Evolutionary conservation across 2,329 filamentous ascomycete genomes (phyloP).

Genomic region (Colletotrichum tabaci): DNA sequence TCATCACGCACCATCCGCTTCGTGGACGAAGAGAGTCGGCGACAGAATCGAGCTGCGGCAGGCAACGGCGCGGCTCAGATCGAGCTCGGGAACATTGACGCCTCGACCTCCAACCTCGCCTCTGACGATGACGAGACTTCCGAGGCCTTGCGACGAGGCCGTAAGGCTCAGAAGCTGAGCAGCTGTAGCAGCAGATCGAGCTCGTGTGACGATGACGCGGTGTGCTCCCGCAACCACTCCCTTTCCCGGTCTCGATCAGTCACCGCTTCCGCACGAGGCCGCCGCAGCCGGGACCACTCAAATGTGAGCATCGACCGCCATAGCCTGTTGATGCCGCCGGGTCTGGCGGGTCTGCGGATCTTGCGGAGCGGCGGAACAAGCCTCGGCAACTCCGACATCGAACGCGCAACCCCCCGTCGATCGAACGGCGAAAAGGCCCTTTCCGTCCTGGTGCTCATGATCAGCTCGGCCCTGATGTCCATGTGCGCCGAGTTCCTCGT

Average conservation of each 20-base stretch:
- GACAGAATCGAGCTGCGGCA: neutral
- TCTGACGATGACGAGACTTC: slow-evolving; percentile 23
- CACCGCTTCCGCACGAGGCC: slow-evolving; percentile 43
- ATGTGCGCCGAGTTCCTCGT: slow-evolving; percentile 75
- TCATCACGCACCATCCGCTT: slow-evolving; percentile 50
- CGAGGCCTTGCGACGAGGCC: neutral
- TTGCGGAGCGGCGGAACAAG: slow-evolving; percentile 39
- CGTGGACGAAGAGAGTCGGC: slow-evolving; percentile 44
- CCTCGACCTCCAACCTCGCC: slow-evolving; percentile 7
- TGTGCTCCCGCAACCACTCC: slow-evolving; percentile 45
- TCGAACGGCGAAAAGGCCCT: slow-evolving; percentile 49
- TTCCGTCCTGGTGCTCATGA: slow-evolving; percentile 65
- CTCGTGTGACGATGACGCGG: slow-evolving; percentile 44
- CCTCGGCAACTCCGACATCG: rapidly evolving
- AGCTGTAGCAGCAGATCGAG: slow-evolving; percentile 19
- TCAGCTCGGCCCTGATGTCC: slow-evolving; percentile 70
- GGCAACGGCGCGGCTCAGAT: slow-evolving; percentile 16
- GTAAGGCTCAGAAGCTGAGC: neutral
- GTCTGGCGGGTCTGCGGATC: slow-evolving; percentile 43
- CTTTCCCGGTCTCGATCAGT: slow-evolving; percentile 48
- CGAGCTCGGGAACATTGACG: slow-evolving; percentile 23
- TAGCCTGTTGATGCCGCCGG: slow-evolving; percentile 43
- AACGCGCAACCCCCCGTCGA: neutral
- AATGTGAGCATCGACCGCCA: slow-evolving; percentile 37
- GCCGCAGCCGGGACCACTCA: slow-evolving; percentile 45